Evolutionary conservation across 768 basidiomycete species (phyloP).

Genomic region (Sarcodon sp.): DNA sequence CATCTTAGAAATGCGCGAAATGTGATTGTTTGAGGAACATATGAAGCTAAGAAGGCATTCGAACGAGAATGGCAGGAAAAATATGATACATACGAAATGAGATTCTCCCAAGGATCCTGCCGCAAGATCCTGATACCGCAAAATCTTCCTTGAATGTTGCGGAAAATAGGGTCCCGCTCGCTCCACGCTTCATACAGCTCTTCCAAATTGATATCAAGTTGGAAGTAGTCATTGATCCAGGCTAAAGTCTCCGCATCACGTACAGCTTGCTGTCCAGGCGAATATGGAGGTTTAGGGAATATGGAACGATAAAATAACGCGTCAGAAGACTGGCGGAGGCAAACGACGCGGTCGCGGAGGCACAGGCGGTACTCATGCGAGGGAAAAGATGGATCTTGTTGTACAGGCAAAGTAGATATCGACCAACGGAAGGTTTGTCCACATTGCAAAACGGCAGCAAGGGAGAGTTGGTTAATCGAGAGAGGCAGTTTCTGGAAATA

Average conservation of each 20-base stretch:
- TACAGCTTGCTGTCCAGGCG: conserved; percentile 18
- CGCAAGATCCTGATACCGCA: conserved; percentile 76
- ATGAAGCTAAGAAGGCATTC: conserved; percentile 56
- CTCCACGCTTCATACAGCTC: conserved; percentile 71
- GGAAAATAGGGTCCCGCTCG: conserved; percentile 61
- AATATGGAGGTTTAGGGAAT: conserved; percentile 34
- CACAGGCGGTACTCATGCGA: conserved; percentile 71
- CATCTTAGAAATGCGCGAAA: conserved; percentile 88
- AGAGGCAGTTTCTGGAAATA: conserved; percentile 47
- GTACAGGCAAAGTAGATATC: conserved; percentile 26
- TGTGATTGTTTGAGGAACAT: conserved; percentile 96
- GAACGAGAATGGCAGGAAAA: neutral
- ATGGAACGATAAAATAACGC: conserved; percentile 60
- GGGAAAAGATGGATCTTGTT: conserved; percentile 7
- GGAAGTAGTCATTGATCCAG: conserved; percentile 84
- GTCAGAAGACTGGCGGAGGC: conserved; percentile 58
- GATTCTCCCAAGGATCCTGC: conserved; percentile 94
- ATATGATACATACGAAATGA: conserved; percentile 62
- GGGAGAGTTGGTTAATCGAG: conserved; percentile 55
- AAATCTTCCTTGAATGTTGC: conserved; percentile 46
- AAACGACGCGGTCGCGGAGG: conserved; percentile 72
- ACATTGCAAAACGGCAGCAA: conserved; percentile 65
- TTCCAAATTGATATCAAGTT: conserved; percentile 63
- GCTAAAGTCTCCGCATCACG: conserved; percentile 52
- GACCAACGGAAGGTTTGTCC: conserved; percentile 87